Evolutionary conservation across 768 basidiomycete species (phyloP).

Genomic region (Kwoniella sp.): DNA sequence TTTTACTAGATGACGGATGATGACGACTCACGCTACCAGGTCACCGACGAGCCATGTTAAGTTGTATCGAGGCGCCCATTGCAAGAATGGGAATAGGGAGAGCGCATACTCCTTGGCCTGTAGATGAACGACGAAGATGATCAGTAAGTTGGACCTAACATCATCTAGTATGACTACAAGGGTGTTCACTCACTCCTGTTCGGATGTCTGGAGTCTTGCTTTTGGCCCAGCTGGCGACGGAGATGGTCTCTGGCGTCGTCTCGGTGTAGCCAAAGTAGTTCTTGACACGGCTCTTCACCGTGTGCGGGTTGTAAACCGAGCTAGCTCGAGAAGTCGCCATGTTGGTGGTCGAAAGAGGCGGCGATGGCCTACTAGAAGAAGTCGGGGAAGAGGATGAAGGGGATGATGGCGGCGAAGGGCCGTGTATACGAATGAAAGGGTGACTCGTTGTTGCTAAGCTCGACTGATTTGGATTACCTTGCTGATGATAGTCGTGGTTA

Average conservation of each 20-base stretch:
- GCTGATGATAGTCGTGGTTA: neutral
- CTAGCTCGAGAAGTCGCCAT: conserved; percentile 1
- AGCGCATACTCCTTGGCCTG: conserved; percentile 69
- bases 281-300: conserved; percentile 20
- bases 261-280: conserved; percentile 24
- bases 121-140: neutral
- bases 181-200: conserved; percentile 15
- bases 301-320: neutral
- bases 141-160: neutral
- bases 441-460: neutral
- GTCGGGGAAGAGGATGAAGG: neutral
- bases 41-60: conserved; percentile 76
- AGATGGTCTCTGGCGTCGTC: conserved; percentile 23
- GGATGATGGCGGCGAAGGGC: neutral
- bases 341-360: neutral
- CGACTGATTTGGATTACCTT: neutral
- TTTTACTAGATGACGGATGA: neutral
- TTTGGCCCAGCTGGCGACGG: conserved; percentile 19
- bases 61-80: conserved; percentile 84
- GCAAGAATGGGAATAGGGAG: conserved; percentile 78
- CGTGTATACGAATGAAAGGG: conserved; percentile 22
- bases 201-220: conserved; percentile 9
- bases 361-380: conserved; percentile 9
- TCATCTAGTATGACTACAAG: neutral
- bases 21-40: conserved; percentile 66